Base-by-base conservation (phyloP, 2,329 filamentous ascomycete species). In the Passalora sequoiae region DNA sequence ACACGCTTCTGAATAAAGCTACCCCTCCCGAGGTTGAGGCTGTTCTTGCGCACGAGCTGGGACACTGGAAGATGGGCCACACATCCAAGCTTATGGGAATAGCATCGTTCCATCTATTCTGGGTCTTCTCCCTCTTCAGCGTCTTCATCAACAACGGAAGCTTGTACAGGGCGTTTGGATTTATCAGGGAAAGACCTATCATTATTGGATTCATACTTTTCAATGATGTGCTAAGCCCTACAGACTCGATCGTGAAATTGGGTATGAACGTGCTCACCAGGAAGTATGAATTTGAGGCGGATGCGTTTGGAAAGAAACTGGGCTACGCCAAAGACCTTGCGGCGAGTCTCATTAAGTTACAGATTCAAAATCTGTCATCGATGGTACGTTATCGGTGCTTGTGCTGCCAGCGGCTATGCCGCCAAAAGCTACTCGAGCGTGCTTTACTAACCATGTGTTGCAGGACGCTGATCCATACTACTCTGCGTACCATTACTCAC, bases 121-220 rank as follows among this genome's bases (percentile, higher is more conserved):
- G 94, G 72, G 86, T 97, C 57, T 98, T 98, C 62, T 79, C 87
- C 17, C 79, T 98, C 25, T 98, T 98, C 76, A 95, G 89, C 22
- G 86, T 92, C 60, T 98, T 98, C 69, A 85, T 98, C 72, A 88
- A 94, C 76, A 98, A 98, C 74, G 74, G 76, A 58, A 95, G 88
- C 9, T 74, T 98, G 16, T 98, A 95, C 70, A 73, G 83, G 47
- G 83, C 88, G 45, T 98, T 98, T 63, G 94, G 92, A 30, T 98
- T 98, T 71, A 67, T 79, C 63, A 77, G 75, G 31, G 76, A 91
- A 60, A 81, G 84, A 61, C 92, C 92, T 43, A 95, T 95, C 65
- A 89, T 98, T 65, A 88, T 98, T 60, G 92, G 92, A 9, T 97
- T 98, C 73, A 83, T 97, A 58, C 79, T 98, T 40, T 98, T 98